A percentile compares a stretch with the other conserved stretches of the same genome.
Conservation (phyloP, 2,329 filamentous ascomycete genomes). For the Fusarium praegraminearum region DNA sequence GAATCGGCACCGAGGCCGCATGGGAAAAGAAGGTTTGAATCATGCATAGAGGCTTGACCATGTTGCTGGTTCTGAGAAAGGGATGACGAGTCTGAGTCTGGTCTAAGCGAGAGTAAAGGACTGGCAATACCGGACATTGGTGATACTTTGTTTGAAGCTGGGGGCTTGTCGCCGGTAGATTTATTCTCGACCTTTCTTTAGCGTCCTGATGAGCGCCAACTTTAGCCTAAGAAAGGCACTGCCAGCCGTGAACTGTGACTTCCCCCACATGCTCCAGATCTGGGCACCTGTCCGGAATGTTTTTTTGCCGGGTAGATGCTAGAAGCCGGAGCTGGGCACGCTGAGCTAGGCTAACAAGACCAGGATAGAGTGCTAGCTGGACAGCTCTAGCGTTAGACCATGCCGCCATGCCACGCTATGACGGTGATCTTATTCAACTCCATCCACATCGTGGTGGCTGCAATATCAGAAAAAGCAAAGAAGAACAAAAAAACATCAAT, state of each 20-base stretch:
- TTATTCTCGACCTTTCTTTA: conserved; percentile 27
- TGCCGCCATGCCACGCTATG: conserved; percentile 2
- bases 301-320: conserved; percentile 11
- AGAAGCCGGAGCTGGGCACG: background rate
- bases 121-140: background rate
- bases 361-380: background rate
- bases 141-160: conserved; percentile 19
- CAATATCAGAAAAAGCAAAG: conserved; percentile 14
- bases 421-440: conserved; percentile 33
- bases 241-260: background rate
- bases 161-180: conserved; percentile 13
- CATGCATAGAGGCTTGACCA: conserved; percentile 13
- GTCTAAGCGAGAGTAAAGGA: conserved; percentile 17
- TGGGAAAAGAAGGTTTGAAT: background rate
- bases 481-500: conserved; percentile 12
- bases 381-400: background rate
- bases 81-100: conserved; percentile 1
- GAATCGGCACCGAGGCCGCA: background rate
- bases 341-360: background rate
- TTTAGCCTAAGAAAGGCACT: conserved; percentile 30
- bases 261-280: conserved; percentile 35
- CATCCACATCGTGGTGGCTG: conserved; percentile 27
- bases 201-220: conserved; percentile 13
- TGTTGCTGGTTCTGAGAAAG: background rate
- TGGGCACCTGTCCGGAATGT: conserved; percentile 20